Evolutionary conservation across 2,329 filamentous ascomycete species (phyloP).

Genomic region (Aureobasidium sp.): DNA sequence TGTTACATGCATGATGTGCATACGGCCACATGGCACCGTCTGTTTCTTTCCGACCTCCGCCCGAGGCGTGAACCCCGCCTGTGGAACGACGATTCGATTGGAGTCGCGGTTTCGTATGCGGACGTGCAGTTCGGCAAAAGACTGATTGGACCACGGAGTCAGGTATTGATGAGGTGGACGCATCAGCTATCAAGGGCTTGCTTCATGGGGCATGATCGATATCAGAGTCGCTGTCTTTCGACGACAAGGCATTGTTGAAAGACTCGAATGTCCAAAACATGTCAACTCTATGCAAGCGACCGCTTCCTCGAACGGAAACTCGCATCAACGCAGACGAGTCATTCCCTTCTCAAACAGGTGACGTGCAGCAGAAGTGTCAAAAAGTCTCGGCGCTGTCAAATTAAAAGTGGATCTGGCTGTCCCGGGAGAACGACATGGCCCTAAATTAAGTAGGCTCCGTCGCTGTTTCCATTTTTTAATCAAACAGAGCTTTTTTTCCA

Average conservation of each 20-base stretch:
- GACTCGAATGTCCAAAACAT: not conserved
- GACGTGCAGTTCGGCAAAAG: not conserved
- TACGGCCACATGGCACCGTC: slow-evolving; percentile 9
- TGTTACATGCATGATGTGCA: slow-evolving; percentile 13
- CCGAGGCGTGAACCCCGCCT: slow-evolving; percentile 1
- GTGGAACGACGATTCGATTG: not conserved
- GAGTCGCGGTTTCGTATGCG: not conserved
- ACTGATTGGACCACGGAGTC: not conserved
- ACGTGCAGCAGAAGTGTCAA: slow-evolving; percentile 8
- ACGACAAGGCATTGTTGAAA: not conserved
- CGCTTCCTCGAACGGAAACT: not conserved
- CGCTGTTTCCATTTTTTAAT: not conserved
- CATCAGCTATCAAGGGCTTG: not conserved
- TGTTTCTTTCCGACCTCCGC: not conserved
- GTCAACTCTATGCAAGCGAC: not conserved
- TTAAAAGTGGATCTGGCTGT: slow-evolving; percentile 1
- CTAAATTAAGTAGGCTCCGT: not conserved
- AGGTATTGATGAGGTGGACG: not conserved
- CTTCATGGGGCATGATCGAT: not conserved
- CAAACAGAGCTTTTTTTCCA: not conserved
- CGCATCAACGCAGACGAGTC: slow-evolving; percentile 2
- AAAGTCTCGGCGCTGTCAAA: slow-evolving; percentile 11
- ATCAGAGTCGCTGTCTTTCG: not conserved
- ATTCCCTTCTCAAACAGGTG: slow-evolving; percentile 1
- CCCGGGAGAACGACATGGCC: slow-evolving; percentile 10